Base-by-base conservation (phyloP, 108 stramenopile genomes). In the Stephanodiscus triporus region DNA sequence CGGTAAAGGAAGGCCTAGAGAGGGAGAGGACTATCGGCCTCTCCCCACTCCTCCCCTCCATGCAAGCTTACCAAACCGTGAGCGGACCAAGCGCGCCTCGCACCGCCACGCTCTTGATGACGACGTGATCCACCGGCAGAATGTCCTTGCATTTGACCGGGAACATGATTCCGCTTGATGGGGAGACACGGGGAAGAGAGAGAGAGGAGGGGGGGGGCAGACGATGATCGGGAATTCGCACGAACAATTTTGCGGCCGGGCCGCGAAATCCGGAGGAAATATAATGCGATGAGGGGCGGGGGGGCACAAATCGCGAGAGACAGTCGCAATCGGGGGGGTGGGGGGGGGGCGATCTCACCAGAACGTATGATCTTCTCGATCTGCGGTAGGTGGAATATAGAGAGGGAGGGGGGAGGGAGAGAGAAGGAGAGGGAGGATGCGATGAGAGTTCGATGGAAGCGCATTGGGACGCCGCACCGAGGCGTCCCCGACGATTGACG, bases 311-410 rank as follows among this genome's bases (percentile, higher is more conserved):
- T 68, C 53, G 43, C 1, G 9, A n/a, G n/a, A n/a, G n/a, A n/a
- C n/a, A n/a, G n/a, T n/a, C n/a, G 54, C 19, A 32, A 54, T 51
- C n/a, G 13, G 34, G 1, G 16, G 17, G 23, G 65, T 17, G 53
- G 1, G 38, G 10, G 9, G n/a, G 34, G 8, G 40, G 7, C 14
- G 43, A 4, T 68, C 85, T 64, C 62, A 93, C 88, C 90, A 95
- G 73, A 95, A 95, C 0, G 94, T 92, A 63, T 95, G 94, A 84
- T 95, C 94, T 71, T 95, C 94, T 62, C 88, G 88, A 71, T 95
- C 93, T 89, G 63, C n/a, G 23, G 22, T 55, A 63, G 49, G 22
- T 36, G 36, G 4, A 6, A 36, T 36, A 6, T 36, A 36, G 36
- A 7, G 36, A 36, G 36, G 36, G 36, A 7, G 36, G 36, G 36